phyloP scores from a whole-genome alignment of 2,329 filamentous ascomycete species.

The Paradendryphiella salina region DNA sequence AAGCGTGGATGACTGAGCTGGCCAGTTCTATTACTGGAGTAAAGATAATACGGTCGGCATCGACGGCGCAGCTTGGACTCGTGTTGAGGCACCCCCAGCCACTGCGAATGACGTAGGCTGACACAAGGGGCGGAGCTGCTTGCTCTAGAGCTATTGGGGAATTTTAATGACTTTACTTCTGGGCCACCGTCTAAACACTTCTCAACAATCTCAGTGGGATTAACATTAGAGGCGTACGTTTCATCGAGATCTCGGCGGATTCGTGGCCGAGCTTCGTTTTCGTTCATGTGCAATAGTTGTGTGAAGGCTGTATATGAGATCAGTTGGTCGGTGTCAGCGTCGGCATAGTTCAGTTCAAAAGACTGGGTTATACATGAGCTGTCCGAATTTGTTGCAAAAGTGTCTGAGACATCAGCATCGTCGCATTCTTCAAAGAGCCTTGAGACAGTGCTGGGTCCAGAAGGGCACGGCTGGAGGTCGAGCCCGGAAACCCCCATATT shows the following conservation, averaged over 20 bases:
- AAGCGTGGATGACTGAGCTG: background rate
- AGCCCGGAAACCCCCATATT: no score
- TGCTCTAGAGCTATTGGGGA: background rate
- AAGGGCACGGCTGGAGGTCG: background rate
- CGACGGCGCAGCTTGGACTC: background rate
- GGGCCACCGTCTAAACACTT: no score
- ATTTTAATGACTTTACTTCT: no score
- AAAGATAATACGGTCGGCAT: background rate
- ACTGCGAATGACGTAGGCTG: background rate
- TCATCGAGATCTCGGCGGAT: no score
- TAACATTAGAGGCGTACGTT: no score
- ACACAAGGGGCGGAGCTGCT: background rate
- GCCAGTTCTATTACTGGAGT: background rate
- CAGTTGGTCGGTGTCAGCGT: constrained; percentile 8
- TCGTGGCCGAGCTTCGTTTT: background rate
- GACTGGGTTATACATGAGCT: background rate
- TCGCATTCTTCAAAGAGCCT: background rate
- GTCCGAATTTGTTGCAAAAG: background rate
- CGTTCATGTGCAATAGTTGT: constrained; percentile 1
- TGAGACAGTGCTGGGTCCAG: background rate
- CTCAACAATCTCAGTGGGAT: no score
- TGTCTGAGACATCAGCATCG: constrained; percentile 2
- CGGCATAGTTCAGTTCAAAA: constrained; percentile 2
- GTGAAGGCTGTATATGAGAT: constrained; percentile 10
- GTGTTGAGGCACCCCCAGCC: background rate